Base-by-base conservation (phyloP, 441 rosid species). In the Corymbia calophylla region DNA sequence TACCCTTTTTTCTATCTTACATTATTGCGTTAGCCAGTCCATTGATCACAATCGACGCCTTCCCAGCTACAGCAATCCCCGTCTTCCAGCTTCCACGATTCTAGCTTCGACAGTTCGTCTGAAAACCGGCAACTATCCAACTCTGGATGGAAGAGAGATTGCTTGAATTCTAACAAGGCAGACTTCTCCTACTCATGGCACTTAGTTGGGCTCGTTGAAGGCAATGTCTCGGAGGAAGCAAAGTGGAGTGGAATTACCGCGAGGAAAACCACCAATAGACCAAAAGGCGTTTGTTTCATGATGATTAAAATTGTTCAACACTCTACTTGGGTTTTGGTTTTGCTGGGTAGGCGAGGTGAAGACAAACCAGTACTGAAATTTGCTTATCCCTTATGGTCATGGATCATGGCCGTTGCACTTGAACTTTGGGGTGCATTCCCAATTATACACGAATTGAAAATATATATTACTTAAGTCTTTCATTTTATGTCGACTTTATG, bases 61-160 rank as follows among this genome's bases (percentile, higher is more conserved):
- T 14, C 35, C 88, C 77, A 87, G 8, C 6, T 12, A 3, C 88
- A 87, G 1, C 88, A 87, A 58, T 56, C 77, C 60, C 2, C 1
- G 1, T 87, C 51, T n/a, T 86, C 47, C 0, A 5, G 3, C 47
- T 53, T 55, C 60, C 35, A 18, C 0, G 60, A 17, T 55, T 55
- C 54, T 53, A 55, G 14, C 16, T n/a, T 29, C 3, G 1, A 16
- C 3, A 1, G 21, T 5, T 8, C 5, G 2, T 5, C 13, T 0
- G 5, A 1, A 14, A 11, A 2, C 5, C 0, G 18, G 16, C 4
- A 48, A 25, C 0, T 0, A 5, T 13, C 0, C 3, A 0, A 0
- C 9, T 1, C 9, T 47, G 3, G 10, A 23, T 82, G 7, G n/a
- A 85, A 85, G 60, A 54, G 8, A 16, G 82, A 12, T 21, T 48